Percentiles rank a stretch among this genome's conserved stretches.
These are phyloP conservation scores for Pseudocercospora macadamiae DNA, from an alignment of 2,329 filamentous ascomycete species.

Conservation along the genomic window DNA sequence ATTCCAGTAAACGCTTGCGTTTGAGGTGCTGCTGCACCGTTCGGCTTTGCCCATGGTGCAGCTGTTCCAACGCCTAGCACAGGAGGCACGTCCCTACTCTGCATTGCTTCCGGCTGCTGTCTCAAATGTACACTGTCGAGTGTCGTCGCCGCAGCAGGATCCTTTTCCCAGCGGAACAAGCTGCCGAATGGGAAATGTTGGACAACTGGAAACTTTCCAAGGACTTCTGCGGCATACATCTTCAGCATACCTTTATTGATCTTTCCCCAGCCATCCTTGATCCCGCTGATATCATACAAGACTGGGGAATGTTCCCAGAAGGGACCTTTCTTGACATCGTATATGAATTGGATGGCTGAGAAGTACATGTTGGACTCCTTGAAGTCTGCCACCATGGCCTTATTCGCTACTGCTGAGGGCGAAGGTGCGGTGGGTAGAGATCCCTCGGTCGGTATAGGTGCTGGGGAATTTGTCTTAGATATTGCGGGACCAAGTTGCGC, in stretches of 20 bases:
- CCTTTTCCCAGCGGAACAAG: slow-evolving; percentile 53
- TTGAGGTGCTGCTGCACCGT: slow-evolving; percentile 24
- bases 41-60: slow-evolving; percentile 33
- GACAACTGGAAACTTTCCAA: slow-evolving; percentile 97
- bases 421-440: slow-evolving; percentile 70
- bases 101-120: slow-evolving; percentile 33
- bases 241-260: slow-evolving; percentile 98
- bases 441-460: slow-evolving; percentile 72
- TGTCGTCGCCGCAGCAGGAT: slow-evolving; percentile 43
- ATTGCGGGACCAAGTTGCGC: slow-evolving; percentile 85
- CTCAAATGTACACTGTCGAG: slow-evolving; percentile 32
- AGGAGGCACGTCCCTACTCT: slow-evolving; percentile 29
- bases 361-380: slow-evolving; percentile 73
- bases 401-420: slow-evolving; percentile 65
- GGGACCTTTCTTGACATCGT: slow-evolving; percentile 92
- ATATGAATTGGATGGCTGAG: slow-evolving; percentile 92
- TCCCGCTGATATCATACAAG: slow-evolving; percentile 89
- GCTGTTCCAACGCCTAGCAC: slow-evolving; percentile 21
- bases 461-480: slow-evolving; percentile 51
- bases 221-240: slow-evolving; percentile 97
- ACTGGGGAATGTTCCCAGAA: slow-evolving; percentile 96
- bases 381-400: slow-evolving; percentile 45
- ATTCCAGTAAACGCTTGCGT: slow-evolving; percentile 34
- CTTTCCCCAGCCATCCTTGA: slow-evolving; percentile 90
- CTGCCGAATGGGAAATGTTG: slow-evolving; percentile 73